Evolutionary conservation across 2,329 filamentous ascomycete genomes (phyloP), one percentile per base, ranked within the genome.

Genomic region (Thielaviopsis euricoi): DNA sequence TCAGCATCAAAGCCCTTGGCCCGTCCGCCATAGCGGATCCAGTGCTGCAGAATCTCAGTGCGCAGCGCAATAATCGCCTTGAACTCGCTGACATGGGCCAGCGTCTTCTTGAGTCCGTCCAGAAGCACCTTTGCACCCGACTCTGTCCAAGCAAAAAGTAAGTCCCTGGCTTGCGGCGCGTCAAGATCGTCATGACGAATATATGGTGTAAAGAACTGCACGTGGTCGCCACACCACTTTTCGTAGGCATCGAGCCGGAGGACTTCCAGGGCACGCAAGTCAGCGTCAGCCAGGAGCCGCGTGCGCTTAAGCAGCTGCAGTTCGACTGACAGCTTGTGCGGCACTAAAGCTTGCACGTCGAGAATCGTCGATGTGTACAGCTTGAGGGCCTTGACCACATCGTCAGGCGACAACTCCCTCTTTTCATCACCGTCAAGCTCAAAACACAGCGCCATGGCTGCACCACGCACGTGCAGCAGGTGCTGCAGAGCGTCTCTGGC

Each of bases 181-280:
- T 82, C 78, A 4, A 87, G 69, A 63, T 93, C 86, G 63, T 90
- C 87, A 64, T 94, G 83, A 29, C 87, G 82, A 40, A 94, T 86
- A 72, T 89, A 95, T 0, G 90, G 90, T 0, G 83, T 91, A 66
- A 94, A 96, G 62, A 85, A 86, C 52, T 80, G 81, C 49, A 95
- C 86, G 61, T 94, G 88, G 7, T 89, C 82, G 19, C 86, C 79
- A 62, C 93, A 86, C 86, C 89, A 95, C 21, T 78, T 77, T 62
- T 84, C 81, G 65, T 88, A 82, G 10, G 93, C 71, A 65, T 95
- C 89, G 25, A 96, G 72, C 40, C 86, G 80, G 13, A 95, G 71
- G 17, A 84, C 85, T 62, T 87, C 81, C 1, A 93, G 69, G 0
- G 73, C 70, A 57, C 78, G 76, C 19, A 96, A 73, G 1, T 82